Conservation (phyloP, 371 early-diverging fungal species). For the Lichtheimia corymbifera region DNA sequence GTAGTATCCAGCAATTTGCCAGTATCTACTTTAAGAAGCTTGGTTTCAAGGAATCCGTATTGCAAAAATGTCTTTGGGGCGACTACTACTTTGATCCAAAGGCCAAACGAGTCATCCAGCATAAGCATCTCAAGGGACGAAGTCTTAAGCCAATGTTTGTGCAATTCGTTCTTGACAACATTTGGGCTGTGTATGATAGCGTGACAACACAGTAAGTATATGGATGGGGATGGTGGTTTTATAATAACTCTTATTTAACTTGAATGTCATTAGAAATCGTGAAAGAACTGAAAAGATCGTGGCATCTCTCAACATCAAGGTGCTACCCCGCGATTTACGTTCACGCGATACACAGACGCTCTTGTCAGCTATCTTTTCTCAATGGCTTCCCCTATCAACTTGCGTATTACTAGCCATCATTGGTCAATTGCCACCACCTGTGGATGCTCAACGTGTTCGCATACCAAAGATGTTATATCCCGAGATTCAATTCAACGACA, state of each 20-base stretch:
- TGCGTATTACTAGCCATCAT: conserved; percentile 79
- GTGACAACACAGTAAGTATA: conserved; percentile 67
- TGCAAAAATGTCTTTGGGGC: conserved; percentile 92
- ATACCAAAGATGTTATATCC: conserved; percentile 81
- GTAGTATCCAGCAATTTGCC: conserved; percentile 89
- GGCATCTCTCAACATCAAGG: conserved; percentile 79
- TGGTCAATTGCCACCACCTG: conserved; percentile 88
- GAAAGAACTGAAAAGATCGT: conserved; percentile 93
- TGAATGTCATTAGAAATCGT: conserved; percentile 56
- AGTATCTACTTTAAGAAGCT: conserved; percentile 88
- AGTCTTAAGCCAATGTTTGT: conserved; percentile 92
- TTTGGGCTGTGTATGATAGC: conserved; percentile 95
- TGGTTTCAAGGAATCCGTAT: conserved; percentile 74
- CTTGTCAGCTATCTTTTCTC: conserved; percentile 77
- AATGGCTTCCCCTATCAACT: conserved; percentile 83
- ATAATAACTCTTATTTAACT: background rate
- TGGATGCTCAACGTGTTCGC: conserved; percentile 77
- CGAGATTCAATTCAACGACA: conserved; percentile 35
- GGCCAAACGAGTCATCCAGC: conserved; percentile 84
- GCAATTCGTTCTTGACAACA: conserved; percentile 91
- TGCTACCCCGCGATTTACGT: conserved; percentile 84
- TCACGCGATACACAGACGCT: conserved; percentile 82
- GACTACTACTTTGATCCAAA: conserved; percentile 96
- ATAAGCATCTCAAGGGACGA: conserved; percentile 83
- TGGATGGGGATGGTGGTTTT: background rate